Percentiles rank a stretch among this genome's conserved stretches.
Evolutionary conservation across 148 eudicot genomes (phyloP).

Genomic region (Vaccinium vitisidaea): DNA sequence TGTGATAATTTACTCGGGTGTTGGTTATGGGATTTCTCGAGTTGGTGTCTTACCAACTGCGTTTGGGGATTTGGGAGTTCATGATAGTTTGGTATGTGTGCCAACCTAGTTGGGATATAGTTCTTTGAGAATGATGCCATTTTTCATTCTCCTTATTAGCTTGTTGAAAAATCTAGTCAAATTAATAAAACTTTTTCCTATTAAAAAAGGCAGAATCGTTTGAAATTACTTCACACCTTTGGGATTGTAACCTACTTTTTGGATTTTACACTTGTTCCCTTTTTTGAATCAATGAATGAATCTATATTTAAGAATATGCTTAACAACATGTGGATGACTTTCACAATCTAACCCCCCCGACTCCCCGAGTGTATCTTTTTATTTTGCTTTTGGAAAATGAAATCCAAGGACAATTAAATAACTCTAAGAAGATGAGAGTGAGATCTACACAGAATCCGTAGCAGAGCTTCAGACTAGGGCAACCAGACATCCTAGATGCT

Average conservation of each 20-base stretch:
- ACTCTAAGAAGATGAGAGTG: neutral
- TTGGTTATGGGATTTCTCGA: neutral
- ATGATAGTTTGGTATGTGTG: neutral
- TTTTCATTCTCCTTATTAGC: neutral
- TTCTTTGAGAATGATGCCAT: neutral
- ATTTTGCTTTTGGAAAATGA: neutral
- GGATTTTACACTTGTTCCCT: neutral
- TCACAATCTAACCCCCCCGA: neutral
- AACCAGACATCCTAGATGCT: neutral
- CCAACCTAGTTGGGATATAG: neutral
- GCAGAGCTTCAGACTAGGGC: neutral
- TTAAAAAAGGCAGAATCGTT: neutral
- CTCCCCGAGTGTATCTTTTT: neutral
- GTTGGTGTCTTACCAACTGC: constrained; percentile 2
- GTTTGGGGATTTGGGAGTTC: neutral
- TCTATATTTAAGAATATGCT: neutral
- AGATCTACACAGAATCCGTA: neutral
- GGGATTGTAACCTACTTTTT: neutral
- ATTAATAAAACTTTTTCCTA: neutral
- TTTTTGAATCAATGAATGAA: neutral
- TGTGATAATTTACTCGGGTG: neutral
- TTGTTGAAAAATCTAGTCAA: neutral
- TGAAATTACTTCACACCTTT: neutral
- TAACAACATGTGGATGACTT: neutral
- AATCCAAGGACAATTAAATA: neutral